Evolutionary conservation across 106 monocot species (phyloP), one percentile per base, ranked within the genome.

Genomic region (Dendrobium officinale): DNA sequence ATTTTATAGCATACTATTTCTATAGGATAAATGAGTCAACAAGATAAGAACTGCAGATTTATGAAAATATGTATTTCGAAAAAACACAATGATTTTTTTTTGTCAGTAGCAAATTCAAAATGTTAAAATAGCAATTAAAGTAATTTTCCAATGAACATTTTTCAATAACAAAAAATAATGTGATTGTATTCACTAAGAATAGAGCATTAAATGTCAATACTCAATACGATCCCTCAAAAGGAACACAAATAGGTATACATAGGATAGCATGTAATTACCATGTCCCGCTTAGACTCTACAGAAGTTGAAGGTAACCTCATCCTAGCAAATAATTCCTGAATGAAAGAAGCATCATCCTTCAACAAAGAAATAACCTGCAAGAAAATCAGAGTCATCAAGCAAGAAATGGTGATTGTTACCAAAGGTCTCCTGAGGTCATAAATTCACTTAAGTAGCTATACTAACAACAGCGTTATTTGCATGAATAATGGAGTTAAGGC

Each of bases 311-410:
- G 66, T 42, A 90, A 98, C 83, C 86, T 86, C 94, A 92, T 92
- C 81, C 85, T 91, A 49, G 85, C 82, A 84, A 98, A 98, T 55
- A 98, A 78, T 64, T 95, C 92, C 84, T 91, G 91, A 78, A 98
- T 90, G 85, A 98, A 95, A 80, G 88, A 86, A 76, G 84, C 58
- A 86, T 98, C 98, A 84, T 99, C 98, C 82, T 99, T 99, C 64
- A 99, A 84, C 73, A 86, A 78, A 73, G 91, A 89, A 68, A 99
- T 89, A 79, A 99, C 87, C 98, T 99, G 75, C 43, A 90, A 67
- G 7, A 43, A 78, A 43, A 77, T 43, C 51, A 67, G 42, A 77
- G 5, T 74, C 4, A 83, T 37, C 29, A 42, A 29, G 77, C 7
- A 80, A 19, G 55, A 78, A 70, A 59, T 70, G 55, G 61, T 44